Evolutionary conservation across 306 rosid genomes (phyloP), one percentile per base, ranked within the genome.

Genomic region (Parietaria judaica): DNA sequence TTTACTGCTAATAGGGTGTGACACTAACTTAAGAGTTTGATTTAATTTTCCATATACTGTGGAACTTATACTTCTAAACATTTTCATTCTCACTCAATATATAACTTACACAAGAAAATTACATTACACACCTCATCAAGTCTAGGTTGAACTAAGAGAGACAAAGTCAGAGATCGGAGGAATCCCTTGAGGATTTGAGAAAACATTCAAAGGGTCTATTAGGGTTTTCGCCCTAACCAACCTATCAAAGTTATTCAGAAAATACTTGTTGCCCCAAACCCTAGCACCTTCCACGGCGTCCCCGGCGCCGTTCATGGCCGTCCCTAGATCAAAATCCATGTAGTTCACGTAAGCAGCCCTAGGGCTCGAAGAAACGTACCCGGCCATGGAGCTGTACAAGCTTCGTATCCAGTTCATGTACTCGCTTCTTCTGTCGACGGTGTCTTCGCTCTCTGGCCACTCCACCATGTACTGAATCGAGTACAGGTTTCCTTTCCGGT

Each of bases 301-400:
- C 7, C 45, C 45, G 45, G 7, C 45, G 9, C 9, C 68, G 11
- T 36, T 3, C 35, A 38, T 58, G 11, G 3, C 58, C 11, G 37
- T 79, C 55, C 94, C 94, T 37, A 88, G 80, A 44, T 88, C 94
- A 58, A 88, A 84, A 66, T 88, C 94, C 61, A 85, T 61, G 65
- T 85, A 88, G 74, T 88, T 88, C 10, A 79, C 53, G 45, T 81
- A 88, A 63, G 96, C 90, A 62, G 90, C 88, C 65, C 96, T 88
- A 13, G 96, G 95, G 76, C 80, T 78, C 58, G 66, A 55, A 36
- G 96, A 88, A 50, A 85, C 96, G 70, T 66, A 83, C 3, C 68
- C 65, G 11, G 83, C 63, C 95, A 85, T 88, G 37, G 79, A 72
- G 56, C 16, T 39, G 74, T 88, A 78, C 11, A 88, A 71, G 52